These are phyloP conservation scores for Dryas drummondii DNA, from an alignment of 306 rosid genomes.

Conservation along the genomic window DNA sequence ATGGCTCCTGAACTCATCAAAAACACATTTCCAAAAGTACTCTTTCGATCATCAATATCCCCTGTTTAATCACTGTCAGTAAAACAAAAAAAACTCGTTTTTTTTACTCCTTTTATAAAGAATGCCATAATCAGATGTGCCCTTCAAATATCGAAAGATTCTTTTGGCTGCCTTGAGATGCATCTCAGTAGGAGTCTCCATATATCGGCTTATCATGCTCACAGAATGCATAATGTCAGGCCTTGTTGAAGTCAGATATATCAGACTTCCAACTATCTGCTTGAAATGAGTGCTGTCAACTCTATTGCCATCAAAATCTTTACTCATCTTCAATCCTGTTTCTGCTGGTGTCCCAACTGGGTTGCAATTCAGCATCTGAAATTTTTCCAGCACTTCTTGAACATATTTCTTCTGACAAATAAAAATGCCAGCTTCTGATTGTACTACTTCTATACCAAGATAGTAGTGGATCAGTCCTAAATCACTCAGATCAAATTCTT, in stretches of 20 bases:
- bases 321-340: neutral
- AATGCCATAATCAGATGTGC: too few relatives aligned
- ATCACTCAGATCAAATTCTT: neutral
- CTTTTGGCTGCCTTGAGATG: neutral
- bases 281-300: neutral
- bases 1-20: too few relatives aligned
- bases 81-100: too few relatives aligned
- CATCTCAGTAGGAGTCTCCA: too few relatives aligned
- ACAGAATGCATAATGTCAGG: neutral
- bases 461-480: neutral
- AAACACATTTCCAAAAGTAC: too few relatives aligned
- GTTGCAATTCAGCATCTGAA: neutral
- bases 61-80: too few relatives aligned
- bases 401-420: slow-evolving; percentile 1
- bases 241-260: neutral
- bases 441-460: neutral
- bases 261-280: slow-evolving; percentile 7
- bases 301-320: neutral
- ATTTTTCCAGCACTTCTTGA: neutral
- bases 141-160: neutral
- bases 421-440: neutral
- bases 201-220: too few relatives aligned
- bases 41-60: too few relatives aligned
- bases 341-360: neutral
- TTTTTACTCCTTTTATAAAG: too few relatives aligned